Evolutionary conservation across 768 basidiomycete species (phyloP), one percentile per base, ranked within the genome.

Genomic region (Agaricus sinodeliciosus): DNA sequence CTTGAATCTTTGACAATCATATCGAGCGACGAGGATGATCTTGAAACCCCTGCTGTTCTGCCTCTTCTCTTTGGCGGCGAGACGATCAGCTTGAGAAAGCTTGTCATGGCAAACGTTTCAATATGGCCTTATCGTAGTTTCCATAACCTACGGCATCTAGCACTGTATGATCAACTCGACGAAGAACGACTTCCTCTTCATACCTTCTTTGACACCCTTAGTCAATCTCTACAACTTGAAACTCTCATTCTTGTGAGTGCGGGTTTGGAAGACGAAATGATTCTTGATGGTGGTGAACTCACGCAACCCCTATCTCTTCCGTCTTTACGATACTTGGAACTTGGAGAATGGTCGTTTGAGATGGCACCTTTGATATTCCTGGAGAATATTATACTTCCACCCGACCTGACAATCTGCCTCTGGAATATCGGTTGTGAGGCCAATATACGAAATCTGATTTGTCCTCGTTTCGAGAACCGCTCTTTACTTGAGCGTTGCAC

Each of bases 351-450:
- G 51, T 53, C 51, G 11, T 53, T 46, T 9, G 51, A 53, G 22
- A 45, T 53, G 35, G 51, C 40, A 8, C 51, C 51, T 1, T 16
- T 53, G 36, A 41, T 27, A 0, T 53, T 53, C 37, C 25, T 53
- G 25, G 39, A 53, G 26, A n/a, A 53, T 22, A n/a, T 53, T 19
- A 22, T 35, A 11, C 2, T 53, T 12, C 51, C 51, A 0, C 25
- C 51, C 13, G 36, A 53, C 13, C 8, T 25, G 27, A 40, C 43
- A n/a, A 9, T 53, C 26, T 53, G 51, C 35, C 51, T 53, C 43
- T 53, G 51, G 51, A 46, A 53, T 16, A 35, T 53, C n/a, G 51
- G 51, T 7, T 53, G 51, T 44, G 51, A 53, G 26, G 44, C 51
- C 1, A 43, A 46, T 8, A 35, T 53, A 15, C 51, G 44, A 18